Evolutionary conservation across 352 stramenopile species (phyloP).

Genomic region (Phytopythium chamaehyphon): DNA sequence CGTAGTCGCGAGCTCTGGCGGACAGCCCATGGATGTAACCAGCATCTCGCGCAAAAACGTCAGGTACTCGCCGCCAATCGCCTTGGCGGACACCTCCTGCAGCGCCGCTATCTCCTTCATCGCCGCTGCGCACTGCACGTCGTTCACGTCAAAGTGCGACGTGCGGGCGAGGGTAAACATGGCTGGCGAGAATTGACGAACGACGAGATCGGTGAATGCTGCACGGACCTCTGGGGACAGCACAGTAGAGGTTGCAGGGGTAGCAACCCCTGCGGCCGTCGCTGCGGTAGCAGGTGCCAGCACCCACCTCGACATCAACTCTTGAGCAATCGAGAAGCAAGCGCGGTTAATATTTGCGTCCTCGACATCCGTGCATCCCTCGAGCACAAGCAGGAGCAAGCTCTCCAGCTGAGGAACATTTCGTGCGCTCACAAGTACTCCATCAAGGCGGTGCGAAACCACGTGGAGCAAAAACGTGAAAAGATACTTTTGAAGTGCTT

Average conservation of each 20-base stretch:
- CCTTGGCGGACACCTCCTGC: conserved; percentile 55
- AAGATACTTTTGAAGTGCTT: conserved; percentile 77
- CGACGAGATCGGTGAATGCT: conserved; percentile 55
- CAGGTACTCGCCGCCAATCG: conserved; percentile 58
- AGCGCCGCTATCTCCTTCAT: conserved; percentile 78
- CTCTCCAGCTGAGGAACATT: conserved; percentile 66
- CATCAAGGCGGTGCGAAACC: conserved; percentile 60
- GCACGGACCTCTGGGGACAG: conserved; percentile 27
- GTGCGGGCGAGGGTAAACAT: conserved; percentile 70
- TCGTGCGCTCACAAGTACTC: conserved; percentile 57
- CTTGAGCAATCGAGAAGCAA: conserved; percentile 70
- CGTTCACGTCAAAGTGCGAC: conserved; percentile 66
- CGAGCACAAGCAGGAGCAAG: conserved; percentile 60
- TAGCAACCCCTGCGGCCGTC: conserved; percentile 9
- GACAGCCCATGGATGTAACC: conserved; percentile 55
- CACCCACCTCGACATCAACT: conserved; percentile 64
- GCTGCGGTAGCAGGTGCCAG: conserved; percentile 24
- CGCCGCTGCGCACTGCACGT: conserved; percentile 55
- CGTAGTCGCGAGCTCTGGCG: conserved; percentile 41
- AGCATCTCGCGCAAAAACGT: conserved; percentile 59
- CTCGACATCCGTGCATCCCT: conserved; percentile 61
- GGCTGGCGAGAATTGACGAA: conserved; percentile 64
- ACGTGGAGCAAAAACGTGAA: conserved; percentile 80
- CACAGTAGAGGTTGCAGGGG: conserved; percentile 18
- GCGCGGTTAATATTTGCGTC: conserved; percentile 74